Percentiles rank a stretch among this genome's conserved stretches.
These are phyloP conservation scores for Hirschioporus abietinus DNA, from an alignment of 768 basidiomycete species.

Conservation along the genomic window DNA sequence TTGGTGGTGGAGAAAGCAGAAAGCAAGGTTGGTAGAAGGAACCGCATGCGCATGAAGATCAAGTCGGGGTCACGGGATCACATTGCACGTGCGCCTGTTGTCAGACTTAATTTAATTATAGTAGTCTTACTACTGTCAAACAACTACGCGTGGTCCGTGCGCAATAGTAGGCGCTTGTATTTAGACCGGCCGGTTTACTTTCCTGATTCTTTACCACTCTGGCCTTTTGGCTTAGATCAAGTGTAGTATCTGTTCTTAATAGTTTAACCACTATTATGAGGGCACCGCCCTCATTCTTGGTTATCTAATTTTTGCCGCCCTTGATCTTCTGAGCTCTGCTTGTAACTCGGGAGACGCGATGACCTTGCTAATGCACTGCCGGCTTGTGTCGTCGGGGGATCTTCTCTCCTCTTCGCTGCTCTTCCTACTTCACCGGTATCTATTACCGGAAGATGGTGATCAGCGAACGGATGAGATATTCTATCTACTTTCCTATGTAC, in stretches of 20 bases:
- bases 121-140: background rate
- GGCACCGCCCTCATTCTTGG: conserved; percentile 24
- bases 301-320: conserved; percentile 29
- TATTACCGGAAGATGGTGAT: conserved; percentile 3
- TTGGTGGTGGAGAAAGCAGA: too few relatives aligned
- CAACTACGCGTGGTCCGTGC: background rate
- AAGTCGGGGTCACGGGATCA: too few relatives aligned
- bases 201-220: conserved; percentile 23
- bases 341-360: conserved; percentile 5
- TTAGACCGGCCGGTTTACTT: background rate
- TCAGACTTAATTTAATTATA: too few relatives aligned
- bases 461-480: background rate
- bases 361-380: conserved; percentile 10
- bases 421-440: background rate
- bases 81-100: too few relatives aligned
- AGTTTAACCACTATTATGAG: conserved; percentile 31
- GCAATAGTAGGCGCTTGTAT: background rate
- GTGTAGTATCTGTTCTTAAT: conserved; percentile 43
- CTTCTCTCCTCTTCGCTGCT: conserved; percentile 12
- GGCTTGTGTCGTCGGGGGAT: conserved; percentile 23
- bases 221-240: conserved; percentile 43
- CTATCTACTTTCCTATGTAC: too few relatives aligned
- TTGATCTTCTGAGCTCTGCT: conserved; percentile 12
- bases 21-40: too few relatives aligned
- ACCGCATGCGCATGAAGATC: too few relatives aligned